Evolutionary conservation across 805 yeast species (phyloP), one percentile per base, ranked within the genome.

Genomic region (Yamadazyma scolyti): DNA sequence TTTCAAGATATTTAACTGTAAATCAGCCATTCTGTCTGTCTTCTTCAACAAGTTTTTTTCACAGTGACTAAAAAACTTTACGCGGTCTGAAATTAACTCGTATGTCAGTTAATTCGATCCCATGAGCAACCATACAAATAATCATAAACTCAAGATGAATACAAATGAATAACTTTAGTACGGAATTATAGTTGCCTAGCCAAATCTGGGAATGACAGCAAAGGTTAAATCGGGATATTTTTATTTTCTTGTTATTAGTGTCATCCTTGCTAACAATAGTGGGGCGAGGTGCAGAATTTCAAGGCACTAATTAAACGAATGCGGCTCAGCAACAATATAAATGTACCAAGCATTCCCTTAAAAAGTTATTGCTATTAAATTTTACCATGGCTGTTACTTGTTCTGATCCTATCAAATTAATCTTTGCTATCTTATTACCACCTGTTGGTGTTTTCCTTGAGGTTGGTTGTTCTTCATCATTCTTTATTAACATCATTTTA

Each of bases 391-490:
- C 75, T 31, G 44, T 71, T 40, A 70, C 77, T 34, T 62, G 72
- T 52, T 60, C 75, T 20, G 79, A 74, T 52, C 70, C 73, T 38
- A 39, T 74, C 39, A 73, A 75, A 54, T 57, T 75, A 42, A 61
- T 75, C 33, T 46, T 65, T 38, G 79, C 80, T 10, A 45, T 73
- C 40, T 47, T 75, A 37, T 56, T 75, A 31, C 83, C 82, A 24
- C 82, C 82, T 32, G 59, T 77, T 43, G 82, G 81, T 34, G 83
- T 77, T 4, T 75, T 73, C 61, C 53, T 74, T 33, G 80, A 75
- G 56, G 58, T 68, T 42, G 83, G 83, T 22, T 75, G 79, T 52
- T 56, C 66, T 20, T 48, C 63, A 10, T 56, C 50, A 36, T 47
- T 56, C 7, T 52, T 56, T 36, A 63, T 84, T 48, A 82, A 82